Evolutionary conservation across 805 yeast genomes (phyloP).

Genomic region (Metschnikowia noctiluminum): DNA sequence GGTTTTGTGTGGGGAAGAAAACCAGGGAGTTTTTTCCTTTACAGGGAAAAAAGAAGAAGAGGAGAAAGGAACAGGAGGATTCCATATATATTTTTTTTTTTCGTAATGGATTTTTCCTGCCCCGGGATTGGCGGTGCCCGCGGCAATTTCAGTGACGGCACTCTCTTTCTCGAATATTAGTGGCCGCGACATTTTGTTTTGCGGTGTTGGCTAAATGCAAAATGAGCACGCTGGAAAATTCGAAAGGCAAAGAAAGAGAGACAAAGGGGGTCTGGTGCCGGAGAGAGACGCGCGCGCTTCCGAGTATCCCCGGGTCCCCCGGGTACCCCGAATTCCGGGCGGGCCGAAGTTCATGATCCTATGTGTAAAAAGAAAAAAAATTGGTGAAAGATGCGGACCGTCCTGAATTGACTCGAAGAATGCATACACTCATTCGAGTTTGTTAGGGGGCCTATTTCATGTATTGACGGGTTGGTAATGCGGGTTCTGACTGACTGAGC

Average conservation of each 20-base stretch:
- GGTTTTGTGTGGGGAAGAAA: slow-evolving; percentile 4
- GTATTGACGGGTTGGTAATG: too few relatives aligned
- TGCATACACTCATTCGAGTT: too few relatives aligned
- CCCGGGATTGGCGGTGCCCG: slow-evolving; percentile 12
- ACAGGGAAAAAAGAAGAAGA: background rate
- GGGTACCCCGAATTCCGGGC: background rate
- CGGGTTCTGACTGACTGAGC: too few relatives aligned
- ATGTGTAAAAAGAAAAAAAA: background rate
- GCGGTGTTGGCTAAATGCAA: background rate
- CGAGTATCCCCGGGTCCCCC: background rate
- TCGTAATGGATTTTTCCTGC: slow-evolving; percentile 8
- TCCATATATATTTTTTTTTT: slow-evolving; percentile 1
- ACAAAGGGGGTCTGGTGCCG: background rate
- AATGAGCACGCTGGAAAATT: too few relatives aligned
- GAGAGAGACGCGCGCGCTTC: background rate
- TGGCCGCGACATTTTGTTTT: slow-evolving; percentile 7
- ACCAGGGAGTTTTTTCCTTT: slow-evolving; percentile 5
- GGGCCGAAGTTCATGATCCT: background rate
- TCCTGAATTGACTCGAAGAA: too few relatives aligned
- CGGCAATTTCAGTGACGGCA: slow-evolving; percentile 1
- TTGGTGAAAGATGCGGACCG: background rate
- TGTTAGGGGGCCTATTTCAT: too few relatives aligned
- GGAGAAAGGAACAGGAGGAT: background rate
- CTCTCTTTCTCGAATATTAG: background rate
- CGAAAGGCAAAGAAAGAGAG: background rate